phyloP scores from a whole-genome alignment of 2,329 filamentous ascomycete species.

The Pseudogymnoascus sp. region DNA sequence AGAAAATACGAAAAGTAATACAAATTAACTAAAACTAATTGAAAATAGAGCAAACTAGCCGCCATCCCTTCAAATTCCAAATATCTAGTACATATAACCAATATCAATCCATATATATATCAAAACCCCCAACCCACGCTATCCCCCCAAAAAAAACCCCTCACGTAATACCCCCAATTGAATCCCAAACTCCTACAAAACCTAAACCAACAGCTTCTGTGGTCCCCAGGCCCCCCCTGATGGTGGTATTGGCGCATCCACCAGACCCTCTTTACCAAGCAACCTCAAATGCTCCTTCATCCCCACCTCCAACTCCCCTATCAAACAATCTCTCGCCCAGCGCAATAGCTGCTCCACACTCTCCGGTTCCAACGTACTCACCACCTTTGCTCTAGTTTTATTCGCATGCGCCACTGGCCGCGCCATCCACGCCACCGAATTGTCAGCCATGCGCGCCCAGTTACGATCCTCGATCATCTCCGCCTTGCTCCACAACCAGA shows the following conservation, averaged over 20 bases:
- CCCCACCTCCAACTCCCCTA: background rate
- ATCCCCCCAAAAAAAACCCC: background rate
- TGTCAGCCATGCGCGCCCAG: background rate
- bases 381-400: background rate
- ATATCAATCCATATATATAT: conserved; percentile 11
- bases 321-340: background rate
- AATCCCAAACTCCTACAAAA: background rate
- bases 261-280: background rate
- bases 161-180: background rate
- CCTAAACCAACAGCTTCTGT: no score
- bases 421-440: background rate
- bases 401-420: background rate
- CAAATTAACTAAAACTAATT: background rate
- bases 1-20: background rate
- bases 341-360: background rate
- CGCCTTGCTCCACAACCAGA: background rate
- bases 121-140: background rate
- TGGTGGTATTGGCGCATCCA: background rate
- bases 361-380: background rate
- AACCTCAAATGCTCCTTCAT: background rate
- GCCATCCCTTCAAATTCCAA: background rate
- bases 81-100: background rate
- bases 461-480: background rate
- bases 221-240: no score
- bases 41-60: background rate